phyloP scores from a whole-genome alignment of 148 eudicot genomes.

The Fagopyrum homotropicum region DNA sequence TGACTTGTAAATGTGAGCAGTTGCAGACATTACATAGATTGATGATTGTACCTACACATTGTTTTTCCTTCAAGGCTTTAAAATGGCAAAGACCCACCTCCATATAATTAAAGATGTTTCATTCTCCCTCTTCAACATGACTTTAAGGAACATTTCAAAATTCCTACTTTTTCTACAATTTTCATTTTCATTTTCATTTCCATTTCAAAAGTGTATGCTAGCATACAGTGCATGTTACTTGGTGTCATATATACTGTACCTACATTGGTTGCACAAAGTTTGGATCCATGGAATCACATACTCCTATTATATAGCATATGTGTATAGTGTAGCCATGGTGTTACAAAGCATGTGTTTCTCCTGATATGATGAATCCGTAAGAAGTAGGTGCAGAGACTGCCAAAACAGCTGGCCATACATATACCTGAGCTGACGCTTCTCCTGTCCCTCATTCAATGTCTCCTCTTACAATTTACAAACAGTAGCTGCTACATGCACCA shows the following conservation, averaged over 20 bases:
- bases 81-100: constrained; percentile 8
- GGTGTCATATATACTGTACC: too few species aligned
- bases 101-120: constrained; percentile 4
- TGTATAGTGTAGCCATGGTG: too few species aligned
- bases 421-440: neutral
- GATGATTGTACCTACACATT: constrained; percentile 1
- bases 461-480: constrained; percentile 1
- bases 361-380: constrained; percentile 8
- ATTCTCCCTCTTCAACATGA: constrained; percentile 11
- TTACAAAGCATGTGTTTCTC: constrained; percentile 8
- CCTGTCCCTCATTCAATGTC: constrained; percentile 8
- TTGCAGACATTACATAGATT: constrained; percentile 6
- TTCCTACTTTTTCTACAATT: too few species aligned
- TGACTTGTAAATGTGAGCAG: constrained; percentile 7
- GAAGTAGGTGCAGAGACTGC: constrained; percentile 4
- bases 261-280: too few species aligned
- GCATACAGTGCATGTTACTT: too few species aligned
- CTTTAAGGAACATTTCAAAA: constrained; percentile 8
- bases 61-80: constrained; percentile 5
- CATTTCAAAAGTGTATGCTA: too few species aligned
- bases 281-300: too few species aligned
- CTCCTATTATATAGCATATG: too few species aligned
- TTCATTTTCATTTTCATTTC: too few species aligned
- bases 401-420: constrained; percentile 7
- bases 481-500: neutral